These are phyloP conservation scores for Guillardia theta DNA, from an alignment of 78 protist species.

Conservation along the genomic window DNA sequence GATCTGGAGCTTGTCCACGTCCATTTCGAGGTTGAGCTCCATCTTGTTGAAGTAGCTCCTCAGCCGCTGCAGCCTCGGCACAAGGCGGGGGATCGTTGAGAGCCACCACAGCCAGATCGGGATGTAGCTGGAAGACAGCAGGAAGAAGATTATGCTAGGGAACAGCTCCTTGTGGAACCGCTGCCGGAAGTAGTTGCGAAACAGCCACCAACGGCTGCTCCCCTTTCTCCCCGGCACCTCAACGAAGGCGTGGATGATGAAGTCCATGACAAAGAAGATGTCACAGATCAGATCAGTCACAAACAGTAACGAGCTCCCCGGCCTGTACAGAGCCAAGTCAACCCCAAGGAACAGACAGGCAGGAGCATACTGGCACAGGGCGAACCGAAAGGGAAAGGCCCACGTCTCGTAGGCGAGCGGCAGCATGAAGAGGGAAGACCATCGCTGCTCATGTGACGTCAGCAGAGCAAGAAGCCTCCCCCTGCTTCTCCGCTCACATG, in stretches of 20 bases:
- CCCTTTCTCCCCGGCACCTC: too few relatives aligned
- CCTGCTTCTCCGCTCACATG: too few relatives aligned
- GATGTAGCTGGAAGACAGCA: too few relatives aligned
- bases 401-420: neutral
- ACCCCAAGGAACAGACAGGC: too few relatives aligned
- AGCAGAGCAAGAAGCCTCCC: too few relatives aligned
- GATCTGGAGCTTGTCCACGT: neutral
- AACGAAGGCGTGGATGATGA: neutral
- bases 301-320: neutral
- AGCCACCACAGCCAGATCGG: slow-evolving; percentile 5
- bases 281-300: neutral
- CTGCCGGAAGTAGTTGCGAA: neutral
- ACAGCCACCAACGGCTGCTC: too few relatives aligned
- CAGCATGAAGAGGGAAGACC: neutral
- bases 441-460: too few relatives aligned
- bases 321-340: too few relatives aligned
- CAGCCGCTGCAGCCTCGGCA: neutral
- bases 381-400: slow-evolving; percentile 6
- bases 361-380: neutral
- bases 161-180: neutral
- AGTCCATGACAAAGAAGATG: neutral
- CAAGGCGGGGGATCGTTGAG: neutral
- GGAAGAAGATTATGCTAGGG: neutral
- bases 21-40: neutral
- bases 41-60: neutral